Conservation (phyloP, 2,329 filamentous ascomycete species). For the Polytolypa hystricis region DNA sequence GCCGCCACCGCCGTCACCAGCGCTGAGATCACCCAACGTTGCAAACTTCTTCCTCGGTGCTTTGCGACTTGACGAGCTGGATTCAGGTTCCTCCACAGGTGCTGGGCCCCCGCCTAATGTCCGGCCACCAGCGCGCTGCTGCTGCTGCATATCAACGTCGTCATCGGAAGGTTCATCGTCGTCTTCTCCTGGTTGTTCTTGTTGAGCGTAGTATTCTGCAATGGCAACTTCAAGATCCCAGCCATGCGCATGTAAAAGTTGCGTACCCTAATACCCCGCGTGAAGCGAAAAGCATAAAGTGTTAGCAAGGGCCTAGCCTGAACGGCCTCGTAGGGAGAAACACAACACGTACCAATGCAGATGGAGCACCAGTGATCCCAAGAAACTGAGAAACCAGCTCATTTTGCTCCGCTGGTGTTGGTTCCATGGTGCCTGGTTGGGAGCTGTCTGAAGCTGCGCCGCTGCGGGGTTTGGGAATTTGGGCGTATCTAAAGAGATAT, state of each 20-base stretch:
- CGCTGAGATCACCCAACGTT: slow-evolving; percentile 35
- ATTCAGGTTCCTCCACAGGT: slow-evolving; percentile 21
- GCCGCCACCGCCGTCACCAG: slow-evolving; percentile 27
- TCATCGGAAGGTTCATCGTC: slow-evolving; percentile 18
- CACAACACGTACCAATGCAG: slow-evolving; percentile 36
- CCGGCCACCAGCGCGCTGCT: slow-evolving; percentile 18
- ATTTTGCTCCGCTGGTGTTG: slow-evolving; percentile 27
- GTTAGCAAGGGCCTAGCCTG: neutral
- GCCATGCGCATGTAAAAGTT: too few relatives aligned
- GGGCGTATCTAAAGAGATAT: too few relatives aligned
- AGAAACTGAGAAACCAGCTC: slow-evolving; percentile 43
- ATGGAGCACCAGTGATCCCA: slow-evolving; percentile 42
- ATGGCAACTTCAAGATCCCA: slow-evolving; percentile 58
- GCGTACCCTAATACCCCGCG: slow-evolving; percentile 57
- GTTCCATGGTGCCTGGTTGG: slow-evolving; percentile 20
- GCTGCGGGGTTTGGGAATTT: too few relatives aligned
- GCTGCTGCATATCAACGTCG: slow-evolving; percentile 9
- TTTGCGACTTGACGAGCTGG: slow-evolving; percentile 20
- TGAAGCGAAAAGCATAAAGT: slow-evolving; percentile 22
- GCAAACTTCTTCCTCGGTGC: slow-evolving; percentile 36
- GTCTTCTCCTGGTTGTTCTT: slow-evolving; percentile 29
- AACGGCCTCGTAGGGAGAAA: slow-evolving; percentile 1
- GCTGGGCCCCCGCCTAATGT: slow-evolving; percentile 24
- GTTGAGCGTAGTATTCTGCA: slow-evolving; percentile 48
- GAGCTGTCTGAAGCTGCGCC: neutral